Evolutionary conservation across 1,139 yeast genomes (phyloP), one percentile per base, ranked within the genome.

Genomic region (Suhomyces bribrorum): DNA sequence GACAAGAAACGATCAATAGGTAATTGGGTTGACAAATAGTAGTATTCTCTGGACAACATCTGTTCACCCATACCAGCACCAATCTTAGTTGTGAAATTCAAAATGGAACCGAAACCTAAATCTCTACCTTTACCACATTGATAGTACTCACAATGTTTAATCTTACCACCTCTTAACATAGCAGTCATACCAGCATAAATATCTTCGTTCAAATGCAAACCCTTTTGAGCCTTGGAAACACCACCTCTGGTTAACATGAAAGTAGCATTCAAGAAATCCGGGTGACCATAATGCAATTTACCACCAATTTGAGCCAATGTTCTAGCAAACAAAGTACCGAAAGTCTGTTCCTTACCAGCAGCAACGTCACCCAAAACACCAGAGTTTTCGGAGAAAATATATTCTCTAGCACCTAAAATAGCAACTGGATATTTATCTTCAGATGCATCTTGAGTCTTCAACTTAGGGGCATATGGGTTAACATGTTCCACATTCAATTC

Each of bases 41-140:
- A 92, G 73, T 92, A 92, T 69, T 92, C 98, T 75, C 98, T 86
- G 42, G 97, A 89, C 61, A 92, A 76, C 94, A 92, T 90, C 71
- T 92, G 98, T 71, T 92, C 98, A 72, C 98, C 98, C 98, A 92
- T 92, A 86, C 98, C 98, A 59, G 97, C 96, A 77, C 98, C 98
- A 82, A 92, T 92, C 78, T 92, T 92, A 45, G 98, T 92, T 26
- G 97, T 92, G 82, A 92, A 92, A 72, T 92, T 92, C 76, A 92
- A 81, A 78, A 92, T 89, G 29, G 98, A 90, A 48, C 97, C 97
- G 68, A 92, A 92, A 73, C 98, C 98, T 74, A 92, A 81, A 83
- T 92, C 98, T 83, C 98, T 89, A 72, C 98, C 98, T 72, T 92
- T 92, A 85, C 98, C 98, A 81, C 98, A 92, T 72, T 92, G 98